Conservation (phyloP, 805 yeast species). For the Metschnikowia dekortorum region DNA sequence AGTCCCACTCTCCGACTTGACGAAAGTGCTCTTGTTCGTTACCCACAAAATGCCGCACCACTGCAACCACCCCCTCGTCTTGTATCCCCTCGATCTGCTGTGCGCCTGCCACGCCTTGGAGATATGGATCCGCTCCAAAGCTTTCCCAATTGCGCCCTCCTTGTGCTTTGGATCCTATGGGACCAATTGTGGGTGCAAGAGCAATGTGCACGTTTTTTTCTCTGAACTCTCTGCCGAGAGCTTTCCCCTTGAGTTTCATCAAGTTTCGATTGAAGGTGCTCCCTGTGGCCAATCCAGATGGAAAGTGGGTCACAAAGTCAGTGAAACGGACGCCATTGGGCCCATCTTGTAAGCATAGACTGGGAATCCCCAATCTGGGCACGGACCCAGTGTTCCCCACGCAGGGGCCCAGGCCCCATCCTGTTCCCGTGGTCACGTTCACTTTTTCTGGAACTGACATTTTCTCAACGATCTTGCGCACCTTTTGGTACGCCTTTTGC, state of each 20-base stretch:
- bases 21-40: slow-evolving; percentile 62
- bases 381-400: slow-evolving; percentile 59
- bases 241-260: slow-evolving; percentile 50
- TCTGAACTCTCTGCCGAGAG: slow-evolving; percentile 52
- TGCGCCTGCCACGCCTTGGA: slow-evolving; percentile 52
- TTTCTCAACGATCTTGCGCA: slow-evolving; percentile 50
- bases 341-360: slow-evolving; percentile 59
- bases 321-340: slow-evolving; percentile 58
- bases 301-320: slow-evolving; percentile 53
- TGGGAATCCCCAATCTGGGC: slow-evolving; percentile 50
- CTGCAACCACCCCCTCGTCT: slow-evolving; percentile 53
- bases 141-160: slow-evolving; percentile 68
- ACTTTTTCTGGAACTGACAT: slow-evolving; percentile 58
- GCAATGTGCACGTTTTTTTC: slow-evolving; percentile 52
- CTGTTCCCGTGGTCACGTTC: slow-evolving; percentile 60
- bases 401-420: slow-evolving; percentile 61
- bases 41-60: slow-evolving; percentile 54
- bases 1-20: slow-evolving; percentile 48
- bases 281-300: slow-evolving; percentile 57
- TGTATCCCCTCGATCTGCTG: slow-evolving; percentile 54
- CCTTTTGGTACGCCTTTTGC: slow-evolving; percentile 55
- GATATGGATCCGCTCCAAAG: slow-evolving; percentile 58
- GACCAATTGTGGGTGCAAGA: slow-evolving; percentile 57
- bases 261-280: slow-evolving; percentile 53
- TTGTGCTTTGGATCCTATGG: slow-evolving; percentile 56